Evolutionary conservation across 1,139 yeast species (phyloP), one percentile per base, ranked within the genome.

Genomic region (Candida sp.): DNA sequence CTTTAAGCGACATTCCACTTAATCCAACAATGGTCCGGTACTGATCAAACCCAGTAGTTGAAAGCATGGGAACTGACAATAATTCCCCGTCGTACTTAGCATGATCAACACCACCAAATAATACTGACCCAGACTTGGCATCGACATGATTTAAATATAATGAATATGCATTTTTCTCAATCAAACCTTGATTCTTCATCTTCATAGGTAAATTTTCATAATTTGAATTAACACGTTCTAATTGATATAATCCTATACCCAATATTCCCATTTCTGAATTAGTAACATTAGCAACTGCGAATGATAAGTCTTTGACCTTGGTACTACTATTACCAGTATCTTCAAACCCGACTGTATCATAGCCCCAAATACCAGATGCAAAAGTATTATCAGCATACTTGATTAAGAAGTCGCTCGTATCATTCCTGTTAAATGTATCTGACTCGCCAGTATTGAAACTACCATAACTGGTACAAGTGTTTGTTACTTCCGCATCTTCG

Each of bases 301-400:
- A 68, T 19, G 77, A 72, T 49, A 81, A 65, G 41, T 61, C 53
- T 25, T 25, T 11, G 29, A 25, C 11, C 11, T 25, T 25, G 29
- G 29, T 25, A 11, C 11, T 25, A 25, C 11, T 25, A 25, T 25
- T 25, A 15, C 19, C 19, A 15, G 19, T 15, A 11, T 25, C 29
- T 25, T 25, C 11, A 11, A 25, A 25, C 11, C 29, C 29, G 29
- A 79, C 68, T 39, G 56, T 58, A 50, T 77, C 85, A 39, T 61
- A 55, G 12, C 80, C 83, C 84, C 81, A 77, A 44, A 68, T 58
- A 38, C 95, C 95, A 5, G 55, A 48, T 3, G 91, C 89, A 54
- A 60, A 68, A 22, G 87, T 70, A 5, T 60, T 56, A 58, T 87
- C 95, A 29, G 83, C 91, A 54, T 87, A 87, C 25, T 64, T 47